These are phyloP conservation scores for Mercurialis annua DNA, from an alignment of 345 rosid genomes.

Conservation along the genomic window DNA sequence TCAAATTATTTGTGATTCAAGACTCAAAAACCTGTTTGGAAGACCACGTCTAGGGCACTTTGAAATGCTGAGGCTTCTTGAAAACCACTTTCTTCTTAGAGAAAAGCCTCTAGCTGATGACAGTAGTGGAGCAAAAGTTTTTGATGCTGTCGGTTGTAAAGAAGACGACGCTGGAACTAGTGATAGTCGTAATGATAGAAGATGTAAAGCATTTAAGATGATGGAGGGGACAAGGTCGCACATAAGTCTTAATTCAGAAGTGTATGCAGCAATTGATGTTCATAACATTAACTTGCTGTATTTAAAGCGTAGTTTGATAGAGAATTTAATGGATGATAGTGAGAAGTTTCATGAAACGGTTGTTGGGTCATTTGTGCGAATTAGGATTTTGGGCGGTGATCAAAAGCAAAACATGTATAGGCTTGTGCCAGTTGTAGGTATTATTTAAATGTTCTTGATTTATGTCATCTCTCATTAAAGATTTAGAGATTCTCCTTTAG, in stretches of 20 bases:
- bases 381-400: constrained; percentile 59
- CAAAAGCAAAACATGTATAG: constrained; percentile 68
- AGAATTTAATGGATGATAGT: constrained; percentile 59
- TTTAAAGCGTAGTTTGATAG: constrained; percentile 64
- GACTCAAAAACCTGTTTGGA: constrained; percentile 69
- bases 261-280: constrained; percentile 78
- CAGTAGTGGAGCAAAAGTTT: constrained; percentile 28
- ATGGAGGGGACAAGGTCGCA: constrained; percentile 43
- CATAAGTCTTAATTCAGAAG: constrained; percentile 38
- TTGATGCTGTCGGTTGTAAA: constrained; percentile 35
- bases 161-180: constrained; percentile 29
- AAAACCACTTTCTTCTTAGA: constrained; percentile 59
- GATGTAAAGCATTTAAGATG: constrained; percentile 48
- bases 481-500: constrained; percentile 7
- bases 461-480: constrained; percentile 16
- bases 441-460: constrained; percentile 19
- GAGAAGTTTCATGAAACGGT: constrained; percentile 68
- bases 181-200: constrained; percentile 44
- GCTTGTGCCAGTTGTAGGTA: constrained; percentile 94
- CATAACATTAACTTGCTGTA: constrained; percentile 76
- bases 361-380: constrained; percentile 83
- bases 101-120: constrained; percentile 39
- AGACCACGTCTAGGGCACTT: constrained; percentile 62
- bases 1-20: constrained; percentile 69
- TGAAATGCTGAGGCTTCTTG: constrained; percentile 92